Evolutionary conservation across 306 rosid species (phyloP).

Genomic region (Glycine soja): DNA sequence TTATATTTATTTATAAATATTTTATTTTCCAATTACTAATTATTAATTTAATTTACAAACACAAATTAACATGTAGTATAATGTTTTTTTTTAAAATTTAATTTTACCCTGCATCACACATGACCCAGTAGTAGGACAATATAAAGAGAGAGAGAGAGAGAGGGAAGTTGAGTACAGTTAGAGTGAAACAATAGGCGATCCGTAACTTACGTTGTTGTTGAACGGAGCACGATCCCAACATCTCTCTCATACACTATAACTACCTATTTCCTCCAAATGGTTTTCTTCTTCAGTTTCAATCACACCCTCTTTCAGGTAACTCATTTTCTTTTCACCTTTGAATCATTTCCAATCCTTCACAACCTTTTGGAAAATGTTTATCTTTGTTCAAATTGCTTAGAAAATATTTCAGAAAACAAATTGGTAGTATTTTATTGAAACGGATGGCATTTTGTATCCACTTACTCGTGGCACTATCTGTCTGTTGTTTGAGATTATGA

Average conservation of each 20-base stretch:
- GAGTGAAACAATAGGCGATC: conserved; percentile 46
- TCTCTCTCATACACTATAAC: conserved; percentile 7
- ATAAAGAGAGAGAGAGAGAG: neutral
- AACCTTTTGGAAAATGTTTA: neutral
- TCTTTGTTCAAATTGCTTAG: neutral
- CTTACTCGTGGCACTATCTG: neutral
- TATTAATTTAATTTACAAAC: too few species aligned
- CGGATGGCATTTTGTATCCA: neutral
- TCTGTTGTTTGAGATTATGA: conserved; percentile 7
- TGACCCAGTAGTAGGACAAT: neutral
- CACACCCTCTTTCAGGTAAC: conserved; percentile 43
- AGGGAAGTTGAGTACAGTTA: neutral
- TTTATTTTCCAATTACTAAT: too few species aligned
- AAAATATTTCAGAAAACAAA: neutral
- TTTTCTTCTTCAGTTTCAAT: conserved; percentile 41
- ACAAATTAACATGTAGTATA: too few species aligned
- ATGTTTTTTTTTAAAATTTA: neutral
- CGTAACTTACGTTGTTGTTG: conserved; percentile 49
- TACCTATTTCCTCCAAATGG: conserved; percentile 49
- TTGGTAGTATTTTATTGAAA: conserved; percentile 22
- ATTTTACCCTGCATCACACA: neutral
- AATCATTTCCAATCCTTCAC: too few species aligned
- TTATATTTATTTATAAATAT: too few species aligned
- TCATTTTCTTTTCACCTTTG: neutral
- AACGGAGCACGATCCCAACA: conserved; percentile 22